Evolutionary conservation across 2,329 filamentous ascomycete species (phyloP), one percentile per base, ranked within the genome.

Genomic region (Amesomyces nigricolor): DNA sequence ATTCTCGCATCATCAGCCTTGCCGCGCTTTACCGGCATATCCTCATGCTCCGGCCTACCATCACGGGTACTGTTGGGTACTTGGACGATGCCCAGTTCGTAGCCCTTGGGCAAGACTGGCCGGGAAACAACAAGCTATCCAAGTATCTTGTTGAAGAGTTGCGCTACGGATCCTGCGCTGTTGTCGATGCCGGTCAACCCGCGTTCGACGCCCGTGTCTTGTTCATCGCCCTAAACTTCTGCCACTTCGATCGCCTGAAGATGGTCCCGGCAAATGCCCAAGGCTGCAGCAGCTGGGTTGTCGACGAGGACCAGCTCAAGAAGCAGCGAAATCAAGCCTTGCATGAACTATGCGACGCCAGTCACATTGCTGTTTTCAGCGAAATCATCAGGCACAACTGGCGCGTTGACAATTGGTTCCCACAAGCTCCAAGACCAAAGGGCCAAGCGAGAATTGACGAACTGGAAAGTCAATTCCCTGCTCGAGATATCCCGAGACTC

Each of bases 151-250:
- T 7, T 7, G 30, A 17, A 14, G 9, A 22, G 3, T 14, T 45
- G 11, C 29, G 29, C 26, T 11, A 38, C 11, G 49, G 49, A 11
- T 48, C 37, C 35, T 45, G 47, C 32, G 16, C 14, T 13, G 44
- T 13, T 19, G 47, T 56, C 3, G 5, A 2, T 3, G 2, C 11
- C 1, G 7, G 17, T 9, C 42, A 51, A 10, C 42, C 42, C 5
- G 43, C 47, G 2, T 17, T 56, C 26, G 42, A 48, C 30, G 16
- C 30, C 26, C 16, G 8, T 3, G 37, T 37, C 10, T 2, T 43
- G 4, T 37, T 53, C 26, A 29, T 42, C 29, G 51, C 44, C 8
- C 10, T 47, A 13, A 56, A 47, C 43, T 56, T 51, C 35, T 37
- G 5, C n/a, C n/a, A 47, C n/a, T 47, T 50, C 17, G 43, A 47